Conservation (phyloP, 1,284 basidiomycete genomes). For the Microbotryum silenes-acaulis region DNA sequence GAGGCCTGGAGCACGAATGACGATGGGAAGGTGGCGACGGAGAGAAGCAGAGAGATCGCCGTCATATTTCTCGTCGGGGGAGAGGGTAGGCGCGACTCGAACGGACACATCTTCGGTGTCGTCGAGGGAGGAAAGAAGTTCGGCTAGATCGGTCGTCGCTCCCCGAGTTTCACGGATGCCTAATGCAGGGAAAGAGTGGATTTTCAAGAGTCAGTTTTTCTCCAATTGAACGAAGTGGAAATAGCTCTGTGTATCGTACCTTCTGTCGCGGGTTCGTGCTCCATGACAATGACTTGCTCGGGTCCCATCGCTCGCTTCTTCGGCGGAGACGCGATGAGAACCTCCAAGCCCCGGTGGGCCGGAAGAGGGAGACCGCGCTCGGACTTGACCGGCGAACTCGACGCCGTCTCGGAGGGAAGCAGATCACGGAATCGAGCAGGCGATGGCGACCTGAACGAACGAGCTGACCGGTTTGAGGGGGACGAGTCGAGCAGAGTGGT, state of each 20-base stretch:
- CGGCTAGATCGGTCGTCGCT: conserved; percentile 29
- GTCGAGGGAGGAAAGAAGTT: conserved; percentile 20
- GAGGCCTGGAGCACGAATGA: too few relatives aligned
- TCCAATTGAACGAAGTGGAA: too few relatives aligned
- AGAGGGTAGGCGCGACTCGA: not conserved
- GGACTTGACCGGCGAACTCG: conserved; percentile 18
- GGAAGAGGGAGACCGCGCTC: conserved; percentile 16
- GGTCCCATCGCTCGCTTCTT: conserved; percentile 25
- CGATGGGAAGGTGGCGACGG: conserved; percentile 1
- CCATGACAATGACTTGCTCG: conserved; percentile 26
- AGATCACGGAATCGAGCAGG: conserved; percentile 15
- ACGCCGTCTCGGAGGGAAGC: conserved; percentile 15
- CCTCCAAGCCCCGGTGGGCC: not conserved
- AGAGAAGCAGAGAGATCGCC: conserved; percentile 7
- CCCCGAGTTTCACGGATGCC: conserved; percentile 12
- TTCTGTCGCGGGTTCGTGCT: not conserved
- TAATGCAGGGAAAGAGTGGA: not conserved
- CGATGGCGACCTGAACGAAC: conserved; percentile 12
- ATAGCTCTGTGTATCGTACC: not conserved
- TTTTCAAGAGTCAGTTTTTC: not conserved
- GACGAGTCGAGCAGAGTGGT: not conserved
- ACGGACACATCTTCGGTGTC: conserved; percentile 15
- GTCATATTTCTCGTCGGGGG: not conserved
- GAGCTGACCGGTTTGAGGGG: not conserved
- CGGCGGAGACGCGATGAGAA: not conserved